Conservation (phyloP, 768 basidiomycete species). For the Lentinula boryana region DNA sequence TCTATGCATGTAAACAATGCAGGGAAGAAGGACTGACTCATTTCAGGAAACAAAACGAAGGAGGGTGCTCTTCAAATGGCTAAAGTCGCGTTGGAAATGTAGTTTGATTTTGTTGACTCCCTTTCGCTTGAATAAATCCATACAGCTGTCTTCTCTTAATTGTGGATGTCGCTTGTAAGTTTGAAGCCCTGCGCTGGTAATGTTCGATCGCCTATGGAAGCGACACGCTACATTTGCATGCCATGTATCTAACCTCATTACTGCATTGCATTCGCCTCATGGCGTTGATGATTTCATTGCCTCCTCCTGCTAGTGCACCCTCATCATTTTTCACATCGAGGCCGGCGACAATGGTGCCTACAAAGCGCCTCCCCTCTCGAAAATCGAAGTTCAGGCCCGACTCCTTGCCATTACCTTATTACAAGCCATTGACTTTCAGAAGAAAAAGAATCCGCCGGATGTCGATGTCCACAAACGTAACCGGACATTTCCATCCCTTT, state of each 20-base stretch:
- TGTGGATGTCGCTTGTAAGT: neutral
- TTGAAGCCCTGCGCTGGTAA: neutral
- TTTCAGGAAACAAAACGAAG: slow-evolving; percentile 78
- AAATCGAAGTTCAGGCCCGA: neutral
- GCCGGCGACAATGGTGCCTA: neutral
- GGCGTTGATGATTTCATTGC: neutral
- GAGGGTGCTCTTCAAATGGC: slow-evolving; percentile 85
- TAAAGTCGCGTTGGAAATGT: slow-evolving; percentile 50
- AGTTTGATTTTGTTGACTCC: neutral
- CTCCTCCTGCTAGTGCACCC: neutral
- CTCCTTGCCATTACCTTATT: neutral
- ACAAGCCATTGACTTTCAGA: neutral
- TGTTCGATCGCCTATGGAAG: neutral
- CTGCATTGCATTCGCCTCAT: neutral
- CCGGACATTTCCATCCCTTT: slow-evolving; percentile 55
- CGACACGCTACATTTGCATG: neutral
- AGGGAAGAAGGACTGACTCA: neutral
- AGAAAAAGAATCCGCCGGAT: slow-evolving; percentile 17
- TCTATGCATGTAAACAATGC: neutral
- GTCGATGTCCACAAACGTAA: slow-evolving; percentile 36
- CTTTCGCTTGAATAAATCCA: neutral
- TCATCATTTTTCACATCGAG: neutral
- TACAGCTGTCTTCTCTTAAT: neutral
- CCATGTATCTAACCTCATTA: neutral
- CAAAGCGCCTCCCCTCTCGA: neutral